These are phyloP conservation scores for Phanerochaete sordida DNA, from an alignment of 768 basidiomycete species.

Conservation along the genomic window DNA sequence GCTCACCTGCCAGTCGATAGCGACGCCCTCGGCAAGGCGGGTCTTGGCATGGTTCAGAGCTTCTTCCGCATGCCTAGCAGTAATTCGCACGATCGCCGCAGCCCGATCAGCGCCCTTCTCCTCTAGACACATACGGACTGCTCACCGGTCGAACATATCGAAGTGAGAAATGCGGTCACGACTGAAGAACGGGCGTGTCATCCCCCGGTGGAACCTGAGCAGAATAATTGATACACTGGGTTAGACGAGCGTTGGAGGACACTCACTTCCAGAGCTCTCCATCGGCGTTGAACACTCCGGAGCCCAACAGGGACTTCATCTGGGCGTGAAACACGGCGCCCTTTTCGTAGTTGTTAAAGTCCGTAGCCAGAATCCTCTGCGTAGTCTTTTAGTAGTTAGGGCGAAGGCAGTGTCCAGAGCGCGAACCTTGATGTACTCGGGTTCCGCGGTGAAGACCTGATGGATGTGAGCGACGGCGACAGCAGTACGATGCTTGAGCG, in stretches of 20 bases:
- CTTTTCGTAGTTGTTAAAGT: slow-evolving; percentile 42
- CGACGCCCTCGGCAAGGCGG: slow-evolving; percentile 13
- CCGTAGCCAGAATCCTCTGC: slow-evolving; percentile 41
- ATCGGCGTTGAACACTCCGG: slow-evolving; percentile 59
- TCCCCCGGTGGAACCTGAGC: slow-evolving; percentile 55
- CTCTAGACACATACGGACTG: not conserved
- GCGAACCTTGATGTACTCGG: slow-evolving; percentile 43
- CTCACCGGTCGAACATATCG: slow-evolving; percentile 21
- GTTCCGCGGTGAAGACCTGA: slow-evolving; percentile 45
- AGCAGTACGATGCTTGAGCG: not conserved
- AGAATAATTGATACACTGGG: not conserved
- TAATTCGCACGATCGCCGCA: not conserved
- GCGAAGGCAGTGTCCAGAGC: too few relatives aligned
- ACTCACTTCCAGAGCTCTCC: slow-evolving; percentile 69
- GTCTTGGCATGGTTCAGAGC: slow-evolving; percentile 8
- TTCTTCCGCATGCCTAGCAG: slow-evolving; percentile 7
- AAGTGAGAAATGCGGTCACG: slow-evolving; percentile 24
- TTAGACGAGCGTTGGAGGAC: not conserved
- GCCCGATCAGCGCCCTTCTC: not conserved
- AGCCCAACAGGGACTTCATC: slow-evolving; percentile 41
- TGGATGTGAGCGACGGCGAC: not conserved
- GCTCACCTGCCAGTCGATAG: slow-evolving; percentile 17
- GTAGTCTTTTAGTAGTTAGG: not conserved
- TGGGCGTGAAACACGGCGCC: slow-evolving; percentile 23
- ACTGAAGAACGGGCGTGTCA: slow-evolving; percentile 69